Conservation (phyloP, 208 protist genomes). For the Leishmania aethiopica region DNA sequence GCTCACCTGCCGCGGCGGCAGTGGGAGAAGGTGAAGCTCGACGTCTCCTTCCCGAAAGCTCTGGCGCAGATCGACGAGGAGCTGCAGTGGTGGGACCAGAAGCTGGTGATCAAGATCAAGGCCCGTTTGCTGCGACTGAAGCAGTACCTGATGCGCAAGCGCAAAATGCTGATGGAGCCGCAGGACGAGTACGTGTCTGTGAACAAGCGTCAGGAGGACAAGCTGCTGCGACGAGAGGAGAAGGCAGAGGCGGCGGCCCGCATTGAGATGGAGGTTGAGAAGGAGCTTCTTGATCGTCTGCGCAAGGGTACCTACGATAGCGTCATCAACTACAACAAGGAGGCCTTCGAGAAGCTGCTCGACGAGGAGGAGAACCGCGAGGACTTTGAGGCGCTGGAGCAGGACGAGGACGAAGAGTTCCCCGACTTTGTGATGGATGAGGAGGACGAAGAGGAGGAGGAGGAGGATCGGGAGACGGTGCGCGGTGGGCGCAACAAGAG, state of each 20-base stretch:
- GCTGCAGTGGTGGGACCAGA: constrained; percentile 96
- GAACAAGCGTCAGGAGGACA: constrained; percentile 97
- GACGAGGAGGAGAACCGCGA: constrained; percentile 87
- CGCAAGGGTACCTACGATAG: constrained; percentile 93
- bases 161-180: constrained; percentile 94
- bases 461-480: constrained; percentile 42
- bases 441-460: constrained; percentile 79
- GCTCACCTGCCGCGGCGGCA: constrained; percentile 97
- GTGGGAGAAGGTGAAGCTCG: constrained; percentile 98
- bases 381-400: constrained; percentile 74
- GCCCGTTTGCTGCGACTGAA: constrained; percentile 97
- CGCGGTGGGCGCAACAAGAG: constrained; percentile 21
- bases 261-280: constrained; percentile 97
- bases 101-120: constrained; percentile 97
- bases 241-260: constrained; percentile 97
- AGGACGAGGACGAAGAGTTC: constrained; percentile 87
- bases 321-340: constrained; percentile 91
- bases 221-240: constrained; percentile 93
- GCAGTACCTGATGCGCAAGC: constrained; percentile 98
- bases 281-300: constrained; percentile 97
- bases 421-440: constrained; percentile 92
- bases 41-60: constrained; percentile 96
- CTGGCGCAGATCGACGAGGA: constrained; percentile 96
- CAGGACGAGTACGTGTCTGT: constrained; percentile 96
- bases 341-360: constrained; percentile 86